Evolutionary conservation across 139 green algal species (phyloP).

Genomic region (Chlorella vulgaris): DNA sequence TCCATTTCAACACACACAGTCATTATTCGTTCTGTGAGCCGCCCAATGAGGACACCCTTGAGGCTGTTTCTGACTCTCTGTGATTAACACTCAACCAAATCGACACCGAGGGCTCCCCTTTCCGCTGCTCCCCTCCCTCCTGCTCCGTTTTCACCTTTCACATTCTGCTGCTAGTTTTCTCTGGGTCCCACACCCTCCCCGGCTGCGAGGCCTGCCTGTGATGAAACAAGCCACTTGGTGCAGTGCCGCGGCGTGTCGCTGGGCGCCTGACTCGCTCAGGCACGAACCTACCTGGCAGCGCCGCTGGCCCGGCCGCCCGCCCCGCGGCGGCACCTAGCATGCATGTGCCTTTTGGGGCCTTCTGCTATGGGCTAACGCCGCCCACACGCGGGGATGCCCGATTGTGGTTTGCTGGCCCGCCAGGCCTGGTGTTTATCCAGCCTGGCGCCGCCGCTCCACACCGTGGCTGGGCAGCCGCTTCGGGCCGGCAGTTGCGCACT

Average conservation of each 20-base stretch:
- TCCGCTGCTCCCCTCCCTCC: no score
- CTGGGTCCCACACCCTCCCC: no score
- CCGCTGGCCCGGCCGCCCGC: conserved; percentile 8
- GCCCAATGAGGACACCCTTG: conserved; percentile 44
- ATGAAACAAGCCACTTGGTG: neutral
- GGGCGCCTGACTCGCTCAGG: conserved; percentile 9
- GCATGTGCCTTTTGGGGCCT: conserved; percentile 3
- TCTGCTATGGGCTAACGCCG: neutral
- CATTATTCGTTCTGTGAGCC: neutral
- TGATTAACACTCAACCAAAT: conserved; percentile 42
- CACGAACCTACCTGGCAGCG: conserved; percentile 15
- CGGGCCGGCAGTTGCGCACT: conserved; percentile 17
- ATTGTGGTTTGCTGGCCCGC: neutral
- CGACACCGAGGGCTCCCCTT: conserved; percentile 52
- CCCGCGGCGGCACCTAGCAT: conserved; percentile 9
- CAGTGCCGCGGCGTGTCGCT: neutral
- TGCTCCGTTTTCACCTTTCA: no score
- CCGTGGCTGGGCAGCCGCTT: neutral
- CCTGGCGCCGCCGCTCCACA: neutral
- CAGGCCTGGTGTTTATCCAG: neutral
- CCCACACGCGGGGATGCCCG: conserved; percentile 7
- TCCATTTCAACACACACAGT: neutral
- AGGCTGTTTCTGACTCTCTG: conserved; percentile 55
- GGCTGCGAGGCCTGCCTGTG: neutral
- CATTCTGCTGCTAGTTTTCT: neutral